phyloP scores from a whole-genome alignment of 2,329 filamentous ascomycete genomes.

The Talaromyces sp. region DNA sequence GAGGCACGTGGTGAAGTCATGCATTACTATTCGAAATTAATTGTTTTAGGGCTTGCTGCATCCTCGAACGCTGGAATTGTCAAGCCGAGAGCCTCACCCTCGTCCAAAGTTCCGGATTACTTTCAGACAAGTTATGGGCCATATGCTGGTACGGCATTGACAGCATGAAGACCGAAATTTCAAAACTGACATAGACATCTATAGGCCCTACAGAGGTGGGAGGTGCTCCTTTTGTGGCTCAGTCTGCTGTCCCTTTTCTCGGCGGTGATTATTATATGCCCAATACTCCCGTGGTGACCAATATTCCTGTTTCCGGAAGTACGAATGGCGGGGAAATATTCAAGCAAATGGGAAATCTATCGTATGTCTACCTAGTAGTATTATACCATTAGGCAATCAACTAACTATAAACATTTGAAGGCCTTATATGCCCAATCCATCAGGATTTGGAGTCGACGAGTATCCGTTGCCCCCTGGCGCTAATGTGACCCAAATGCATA shows the following conservation, averaged over 20 bases:
- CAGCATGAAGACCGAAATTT: background rate
- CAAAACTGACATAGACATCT: background rate
- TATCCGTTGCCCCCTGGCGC: background rate
- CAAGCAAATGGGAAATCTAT: constrained; percentile 4
- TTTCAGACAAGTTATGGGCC: constrained; percentile 4
- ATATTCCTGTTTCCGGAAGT: background rate
- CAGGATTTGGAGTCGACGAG: constrained; percentile 2
- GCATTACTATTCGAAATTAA: background rate
- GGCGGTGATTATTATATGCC: background rate
- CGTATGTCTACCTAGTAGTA: background rate
- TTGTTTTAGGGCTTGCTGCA: background rate
- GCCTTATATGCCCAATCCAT: constrained; percentile 5
- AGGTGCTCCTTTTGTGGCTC: background rate
- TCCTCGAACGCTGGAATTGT: background rate
- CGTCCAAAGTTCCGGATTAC: background rate
- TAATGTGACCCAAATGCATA: constrained; percentile 7
- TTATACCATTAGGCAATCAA: background rate
- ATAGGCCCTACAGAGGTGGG: constrained; percentile 1
- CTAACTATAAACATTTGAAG: background rate
- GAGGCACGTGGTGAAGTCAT: background rate
- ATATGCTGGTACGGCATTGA: background rate
- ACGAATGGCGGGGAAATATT: background rate
- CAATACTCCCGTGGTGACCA: constrained; percentile 1
- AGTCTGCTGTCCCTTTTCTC: background rate
- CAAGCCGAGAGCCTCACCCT: background rate